These are phyloP conservation scores for Ustilago vetiveriae DNA, from an alignment of 1,284 basidiomycete species.

Conservation along the genomic window DNA sequence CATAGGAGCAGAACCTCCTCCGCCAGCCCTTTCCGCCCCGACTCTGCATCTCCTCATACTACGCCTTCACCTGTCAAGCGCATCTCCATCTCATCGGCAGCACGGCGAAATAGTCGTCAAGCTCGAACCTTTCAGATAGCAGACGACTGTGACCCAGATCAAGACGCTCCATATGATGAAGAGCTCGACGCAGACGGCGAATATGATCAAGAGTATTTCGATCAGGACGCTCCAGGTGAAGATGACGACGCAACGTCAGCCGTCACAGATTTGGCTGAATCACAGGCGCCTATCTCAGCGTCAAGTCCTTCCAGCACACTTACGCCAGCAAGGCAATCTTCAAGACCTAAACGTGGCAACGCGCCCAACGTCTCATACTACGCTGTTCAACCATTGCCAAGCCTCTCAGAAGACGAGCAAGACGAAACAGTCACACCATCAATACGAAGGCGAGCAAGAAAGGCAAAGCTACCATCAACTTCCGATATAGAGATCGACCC, in stretches of 20 bases:
- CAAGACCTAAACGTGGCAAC: slow-evolving; percentile 17
- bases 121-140: slow-evolving; percentile 24
- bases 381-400: slow-evolving; percentile 10
- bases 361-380: slow-evolving; percentile 18
- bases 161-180: slow-evolving; percentile 26
- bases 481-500: slow-evolving; percentile 16
- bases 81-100: neutral
- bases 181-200: slow-evolving; percentile 33
- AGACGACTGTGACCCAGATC: slow-evolving; percentile 12
- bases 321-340: slow-evolving; percentile 13
- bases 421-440: slow-evolving; percentile 24
- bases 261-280: neutral
- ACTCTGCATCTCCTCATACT: slow-evolving; percentile 7
- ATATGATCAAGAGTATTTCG: slow-evolving; percentile 21
- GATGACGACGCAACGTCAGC: neutral
- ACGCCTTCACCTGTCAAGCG: slow-evolving; percentile 18
- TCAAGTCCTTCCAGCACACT: neutral
- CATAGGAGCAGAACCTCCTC: slow-evolving; percentile 4
- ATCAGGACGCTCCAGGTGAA: slow-evolving; percentile 9
- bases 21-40: slow-evolving; percentile 4
- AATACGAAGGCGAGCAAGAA: slow-evolving; percentile 12
- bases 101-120: slow-evolving; percentile 18
- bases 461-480: slow-evolving; percentile 6
- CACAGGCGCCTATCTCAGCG: neutral
- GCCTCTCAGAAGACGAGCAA: slow-evolving; percentile 18